A percentile compares a stretch with the other conserved stretches of the same genome.
Evolutionary conservation across 352 stramenopile species (phyloP).

Genomic region (Pythium aquatile): DNA sequence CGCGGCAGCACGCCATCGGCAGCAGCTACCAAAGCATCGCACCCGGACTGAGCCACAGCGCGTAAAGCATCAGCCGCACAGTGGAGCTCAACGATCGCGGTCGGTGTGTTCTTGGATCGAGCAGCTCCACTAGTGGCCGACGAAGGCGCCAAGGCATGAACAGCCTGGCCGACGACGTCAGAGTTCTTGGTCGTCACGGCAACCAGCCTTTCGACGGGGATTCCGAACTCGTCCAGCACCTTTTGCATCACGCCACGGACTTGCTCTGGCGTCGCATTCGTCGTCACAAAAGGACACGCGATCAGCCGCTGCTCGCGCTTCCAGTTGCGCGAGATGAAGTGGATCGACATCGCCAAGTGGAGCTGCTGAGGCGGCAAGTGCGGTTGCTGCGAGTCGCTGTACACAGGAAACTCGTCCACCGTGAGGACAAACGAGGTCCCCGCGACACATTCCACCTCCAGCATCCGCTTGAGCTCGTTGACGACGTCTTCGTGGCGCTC

Average conservation of each 20-base stretch:
- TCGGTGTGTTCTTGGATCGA: not conserved
- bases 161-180: not conserved
- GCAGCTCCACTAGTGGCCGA: not conserved
- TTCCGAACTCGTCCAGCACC: constrained; percentile 19
- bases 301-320: constrained; percentile 14
- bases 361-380: not conserved
- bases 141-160: not conserved
- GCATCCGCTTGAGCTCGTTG: constrained; percentile 1
- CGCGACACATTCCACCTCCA: constrained; percentile 9
- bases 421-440: constrained; percentile 11
- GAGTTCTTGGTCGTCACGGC: constrained; percentile 3
- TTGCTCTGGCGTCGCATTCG: not conserved
- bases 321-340: constrained; percentile 18
- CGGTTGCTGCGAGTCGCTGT: not conserved
- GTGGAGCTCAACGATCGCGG: not conserved
- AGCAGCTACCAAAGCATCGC: not conserved
- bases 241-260: not conserved
- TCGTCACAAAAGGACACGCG: constrained; percentile 9
- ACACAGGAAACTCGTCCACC: constrained; percentile 12
- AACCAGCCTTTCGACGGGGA: not conserved
- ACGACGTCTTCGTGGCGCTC: not conserved
- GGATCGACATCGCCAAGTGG: constrained; percentile 9
- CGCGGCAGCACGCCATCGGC: not conserved
- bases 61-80: constrained; percentile 13
- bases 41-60: not conserved